Base-by-base conservation (phyloP, 495 filamentous ascomycete species). In the Podospora comata region DNA sequence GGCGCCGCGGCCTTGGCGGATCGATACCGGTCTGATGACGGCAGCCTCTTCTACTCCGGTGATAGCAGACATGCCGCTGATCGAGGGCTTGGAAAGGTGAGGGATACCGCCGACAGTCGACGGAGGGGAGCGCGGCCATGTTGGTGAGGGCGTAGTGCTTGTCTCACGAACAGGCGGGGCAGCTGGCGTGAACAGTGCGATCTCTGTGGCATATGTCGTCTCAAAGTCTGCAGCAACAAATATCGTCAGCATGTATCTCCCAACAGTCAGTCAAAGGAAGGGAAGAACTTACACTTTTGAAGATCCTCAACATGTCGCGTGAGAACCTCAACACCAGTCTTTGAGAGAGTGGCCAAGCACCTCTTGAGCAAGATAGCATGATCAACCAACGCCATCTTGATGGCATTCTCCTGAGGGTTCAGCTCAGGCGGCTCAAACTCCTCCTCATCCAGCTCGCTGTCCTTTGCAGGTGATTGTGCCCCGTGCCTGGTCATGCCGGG, bases 351-450 rank as follows among this genome's bases (percentile, higher is more conserved):
- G 9, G 85, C 83, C 63, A 99, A 76, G 70, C 92, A 93, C 66
- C 92, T 88, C 80, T 94, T 94, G 74, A 98, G 88, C 70, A 90
- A 87, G 56, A 93, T 84, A 4, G 92, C 92, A 74, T 99, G 94
- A 74, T 99, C 95, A 62, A 96, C 84, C 55, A 99, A 83, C 20
- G 92, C 92, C 67, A 92, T 89, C 69, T 89, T 90, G 64, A 99
- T 87, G 20, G 96, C 93, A 70, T 89, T 92, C 71, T 94, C 87
- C 78, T 97, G 84, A 1, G 88, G 85, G 71, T 89, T 85, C 7
- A 91, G 75, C 56, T 85, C 79, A 15, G 79, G 71, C 44, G 82
- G 77, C 66, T 83, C 82, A 11, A 82, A 80, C 7, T 85, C 83
- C 4, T 82, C 81, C 16, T 81, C 79, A 4, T 85, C 81, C 5